Conservation (phyloP, 2,329 filamentous ascomycete species). For the Aspergillus tubingensis region DNA sequence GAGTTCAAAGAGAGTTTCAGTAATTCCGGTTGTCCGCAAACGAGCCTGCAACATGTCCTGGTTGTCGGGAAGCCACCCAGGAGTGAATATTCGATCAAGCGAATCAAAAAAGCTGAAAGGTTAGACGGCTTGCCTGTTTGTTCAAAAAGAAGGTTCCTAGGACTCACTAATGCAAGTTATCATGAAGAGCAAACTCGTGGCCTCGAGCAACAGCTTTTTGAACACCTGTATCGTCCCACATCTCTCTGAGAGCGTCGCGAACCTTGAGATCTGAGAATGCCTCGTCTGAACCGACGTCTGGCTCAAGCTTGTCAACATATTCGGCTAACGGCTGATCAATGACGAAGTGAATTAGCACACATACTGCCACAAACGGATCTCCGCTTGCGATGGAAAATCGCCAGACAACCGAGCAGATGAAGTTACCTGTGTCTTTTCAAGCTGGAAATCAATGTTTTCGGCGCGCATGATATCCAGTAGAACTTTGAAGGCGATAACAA, state of each 20-base stretch:
- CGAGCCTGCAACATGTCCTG: slow-evolving; percentile 92
- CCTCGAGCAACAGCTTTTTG: slow-evolving; percentile 87
- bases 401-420: neutral
- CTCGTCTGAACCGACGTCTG: slow-evolving; percentile 79
- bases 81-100: slow-evolving; percentile 72
- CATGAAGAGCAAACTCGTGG: slow-evolving; percentile 94
- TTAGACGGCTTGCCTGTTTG: slow-evolving; percentile 5
- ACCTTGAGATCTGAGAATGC: slow-evolving; percentile 65
- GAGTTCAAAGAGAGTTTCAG: slow-evolving; percentile 89
- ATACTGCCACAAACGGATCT: neutral
- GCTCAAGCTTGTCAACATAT: slow-evolving; percentile 71
- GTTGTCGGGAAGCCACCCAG: slow-evolving; percentile 83
- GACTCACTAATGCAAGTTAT: slow-evolving; percentile 89
- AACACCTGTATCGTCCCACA: slow-evolving; percentile 84
- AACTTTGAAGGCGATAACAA: slow-evolving; percentile 87
- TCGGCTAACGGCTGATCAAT: slow-evolving; percentile 70
- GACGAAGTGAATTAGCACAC: slow-evolving; percentile 15
- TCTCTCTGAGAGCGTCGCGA: slow-evolving; percentile 73
- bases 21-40: slow-evolving; percentile 91
- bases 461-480: slow-evolving; percentile 90
- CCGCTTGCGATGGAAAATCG: neutral
- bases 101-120: slow-evolving; percentile 74
- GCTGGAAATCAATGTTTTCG: slow-evolving; percentile 75
- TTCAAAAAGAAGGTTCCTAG: neutral
- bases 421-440: slow-evolving; percentile 73